Evolutionary conservation across 768 basidiomycete genomes (phyloP).

Genomic region (Auricularia sp.): DNA sequence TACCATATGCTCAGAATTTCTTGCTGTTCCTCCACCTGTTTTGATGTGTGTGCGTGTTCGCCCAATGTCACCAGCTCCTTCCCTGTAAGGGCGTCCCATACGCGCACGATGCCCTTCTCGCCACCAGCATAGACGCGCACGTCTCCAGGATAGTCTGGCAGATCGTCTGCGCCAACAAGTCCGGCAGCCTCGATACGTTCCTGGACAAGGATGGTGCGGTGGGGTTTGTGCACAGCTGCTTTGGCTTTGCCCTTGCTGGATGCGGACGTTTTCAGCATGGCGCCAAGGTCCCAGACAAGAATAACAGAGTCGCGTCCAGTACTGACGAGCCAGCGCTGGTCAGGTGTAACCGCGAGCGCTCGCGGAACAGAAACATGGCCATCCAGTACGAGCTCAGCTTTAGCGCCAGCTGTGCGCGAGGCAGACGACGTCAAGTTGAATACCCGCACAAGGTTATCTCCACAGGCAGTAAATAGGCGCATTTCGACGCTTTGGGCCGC

Average conservation of each 20-base stretch:
- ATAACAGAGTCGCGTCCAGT: slow-evolving; percentile 91
- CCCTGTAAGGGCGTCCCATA: slow-evolving; percentile 74
- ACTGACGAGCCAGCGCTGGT: slow-evolving; percentile 84
- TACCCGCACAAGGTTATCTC: slow-evolving; percentile 85
- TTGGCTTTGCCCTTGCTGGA: slow-evolving; percentile 37
- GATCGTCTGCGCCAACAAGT: slow-evolving; percentile 42
- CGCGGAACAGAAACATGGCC: slow-evolving; percentile 93
- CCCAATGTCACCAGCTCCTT: slow-evolving; percentile 51
- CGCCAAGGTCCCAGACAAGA: slow-evolving; percentile 77
- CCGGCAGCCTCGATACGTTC: slow-evolving; percentile 87
- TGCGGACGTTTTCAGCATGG: slow-evolving; percentile 13
- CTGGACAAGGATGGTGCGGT: slow-evolving; percentile 71
- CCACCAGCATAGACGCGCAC: slow-evolving; percentile 34
- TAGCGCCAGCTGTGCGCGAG: slow-evolving; percentile 44
- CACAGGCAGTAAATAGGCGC: slow-evolving; percentile 82
- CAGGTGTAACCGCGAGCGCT: slow-evolving; percentile 72
- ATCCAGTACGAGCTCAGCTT: slow-evolving; percentile 75
- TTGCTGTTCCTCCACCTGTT: slow-evolving; percentile 64
- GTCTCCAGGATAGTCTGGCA: slow-evolving; percentile 9
- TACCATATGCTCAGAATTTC: slow-evolving; percentile 40
- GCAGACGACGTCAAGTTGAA: slow-evolving; percentile 67
- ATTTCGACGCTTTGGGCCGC: slow-evolving; percentile 31
- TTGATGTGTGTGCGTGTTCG: slow-evolving; percentile 32
- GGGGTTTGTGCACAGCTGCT: slow-evolving; percentile 41
- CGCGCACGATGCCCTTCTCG: slow-evolving; percentile 71